Evolutionary conservation across 441 rosid species (phyloP), one percentile per base, ranked within the genome.

Genomic region (Theobroma grandiflorum): DNA sequence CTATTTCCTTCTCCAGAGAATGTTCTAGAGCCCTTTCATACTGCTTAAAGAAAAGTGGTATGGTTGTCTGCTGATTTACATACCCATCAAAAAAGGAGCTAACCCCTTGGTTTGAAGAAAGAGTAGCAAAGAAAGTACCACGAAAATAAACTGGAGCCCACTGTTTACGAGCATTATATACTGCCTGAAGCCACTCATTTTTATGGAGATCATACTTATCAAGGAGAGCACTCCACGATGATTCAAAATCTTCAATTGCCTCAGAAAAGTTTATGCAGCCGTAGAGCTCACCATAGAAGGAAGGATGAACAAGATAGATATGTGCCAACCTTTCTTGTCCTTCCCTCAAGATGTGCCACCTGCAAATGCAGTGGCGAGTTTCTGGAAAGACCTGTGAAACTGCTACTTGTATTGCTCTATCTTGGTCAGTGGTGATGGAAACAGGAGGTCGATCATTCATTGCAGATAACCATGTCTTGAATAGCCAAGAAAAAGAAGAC

Each of bases 141-240:
- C 86, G 93, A 68, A 92, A 89, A 82, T 87, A 91, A 74, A 91
- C 94, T 1, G 96, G 96, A 18, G 89, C 96, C 96, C 96, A 92
- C 75, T 91, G 91, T 76, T 79, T 80, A 72, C 94, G 89, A 78
- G 93, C 92, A 35, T 83, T 82, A 69, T 88, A 91, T 62, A 92
- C 85, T 1, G 93, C 91, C 71, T 79, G 90, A 82, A 92, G 93
- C 96, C 94, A 92, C 80, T 89, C 92, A 58, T 84, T 87, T 61
- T 82, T 86, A 20, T 77, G 84, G 20, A 90, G 88, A 76, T 84
- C 85, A 69, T 88, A 90, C 75, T 85, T 88, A 64, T 89, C 86
- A 73, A 92, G 84, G n/a, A 92, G 85, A 68, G 84, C 18, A 2
- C 43, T 37, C 96, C 96, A 92, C 0, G 90, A 89, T 20, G 76